Conservation (phyloP, 2,329 filamentous ascomycete genomes). For the Colletotrichum sp. region DNA sequence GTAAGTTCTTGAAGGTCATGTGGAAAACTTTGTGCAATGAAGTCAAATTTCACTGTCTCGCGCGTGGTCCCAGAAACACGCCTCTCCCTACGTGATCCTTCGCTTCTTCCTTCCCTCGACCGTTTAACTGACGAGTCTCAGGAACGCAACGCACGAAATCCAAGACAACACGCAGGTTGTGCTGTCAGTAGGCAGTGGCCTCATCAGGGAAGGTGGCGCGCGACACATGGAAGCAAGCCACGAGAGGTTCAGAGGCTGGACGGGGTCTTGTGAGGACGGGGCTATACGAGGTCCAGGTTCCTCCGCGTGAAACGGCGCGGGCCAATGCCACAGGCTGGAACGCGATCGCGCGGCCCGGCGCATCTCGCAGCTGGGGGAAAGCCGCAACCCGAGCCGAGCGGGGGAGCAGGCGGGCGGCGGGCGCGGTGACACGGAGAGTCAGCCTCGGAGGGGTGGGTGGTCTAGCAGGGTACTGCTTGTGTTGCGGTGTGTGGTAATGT, state of each 20-base stretch:
- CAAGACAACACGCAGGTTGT: not conserved
- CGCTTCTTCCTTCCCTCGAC: not conserved
- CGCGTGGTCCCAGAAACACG: not conserved
- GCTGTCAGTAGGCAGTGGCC: not conserved
- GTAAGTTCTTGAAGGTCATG: not conserved
- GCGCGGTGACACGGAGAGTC: not conserved
- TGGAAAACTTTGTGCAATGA: conserved; percentile 9
- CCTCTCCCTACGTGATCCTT: not conserved
- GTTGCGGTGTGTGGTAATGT: not conserved
- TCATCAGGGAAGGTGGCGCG: not conserved
- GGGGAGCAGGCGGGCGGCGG: not conserved
- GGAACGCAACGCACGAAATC: not conserved
- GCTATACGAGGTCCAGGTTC: not conserved
- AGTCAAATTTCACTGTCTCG: not conserved
- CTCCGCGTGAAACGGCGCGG: not conserved
- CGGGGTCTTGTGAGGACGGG: not conserved
- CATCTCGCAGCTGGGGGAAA: conserved; percentile 1
- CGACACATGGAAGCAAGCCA: not conserved
- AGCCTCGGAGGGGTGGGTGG: not conserved
- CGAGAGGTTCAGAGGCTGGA: not conserved
- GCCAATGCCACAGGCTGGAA: not conserved
- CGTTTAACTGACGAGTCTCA: not conserved
- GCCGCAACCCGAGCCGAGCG: conserved; percentile 7
- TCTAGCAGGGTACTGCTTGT: not conserved
- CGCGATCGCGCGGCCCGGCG: conserved; percentile 14